Base-by-base conservation (phyloP, 2,329 filamentous ascomycete species). In the Epichloe bromicola region DNA sequence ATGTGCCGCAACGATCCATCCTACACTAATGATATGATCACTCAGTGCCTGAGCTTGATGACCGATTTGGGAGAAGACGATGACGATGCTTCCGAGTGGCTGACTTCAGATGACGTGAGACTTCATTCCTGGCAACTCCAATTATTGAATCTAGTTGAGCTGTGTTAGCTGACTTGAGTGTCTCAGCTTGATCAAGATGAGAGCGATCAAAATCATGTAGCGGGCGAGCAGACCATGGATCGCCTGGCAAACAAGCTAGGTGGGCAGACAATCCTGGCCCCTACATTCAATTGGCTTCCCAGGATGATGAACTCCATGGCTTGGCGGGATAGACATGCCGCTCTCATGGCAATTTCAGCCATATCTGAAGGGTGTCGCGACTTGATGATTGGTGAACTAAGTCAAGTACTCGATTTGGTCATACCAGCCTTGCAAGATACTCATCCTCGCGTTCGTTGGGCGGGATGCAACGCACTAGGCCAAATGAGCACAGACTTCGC, bases 401-500 rank as follows among this genome's bases (percentile, higher is more conserved):
- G 89, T 66, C 90, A 96, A 64, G 91, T 98, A 20, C 76, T 98
- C 46, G 88, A 95, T 57, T 77, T 98, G 51, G 91, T 98, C n/a
- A 82, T 96, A 47, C 93, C 93, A 15, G 86, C 91, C 37, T 76
- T 98, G 37, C 83, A 85, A 60, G 91, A 98, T 63, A 79, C 86
- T 39, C 93, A 98, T 64, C 87, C 93, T 40, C 87, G 93, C 63
- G 93, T 98, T 51, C 85, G 91, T 61, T 98, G 94, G 83, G 93
- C 93, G 49, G 93, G 90, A 36, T 98, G 93, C 74, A 97, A 98
- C 64, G 93, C 93, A 41, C 78, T 98, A n/a, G 93, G 93, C 30
- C 93, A 98, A 69, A 98, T 98, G 93, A 97, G 91, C 72, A 98
- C 93, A 34, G 93, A 98, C 64, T 98, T 98, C 67, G 91, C 94